Percentiles rank a stretch among this genome's conserved stretches.
phyloP scores from a whole-genome alignment of 495 filamentous ascomycete species.

The Aspergillus saccharolyticus region DNA sequence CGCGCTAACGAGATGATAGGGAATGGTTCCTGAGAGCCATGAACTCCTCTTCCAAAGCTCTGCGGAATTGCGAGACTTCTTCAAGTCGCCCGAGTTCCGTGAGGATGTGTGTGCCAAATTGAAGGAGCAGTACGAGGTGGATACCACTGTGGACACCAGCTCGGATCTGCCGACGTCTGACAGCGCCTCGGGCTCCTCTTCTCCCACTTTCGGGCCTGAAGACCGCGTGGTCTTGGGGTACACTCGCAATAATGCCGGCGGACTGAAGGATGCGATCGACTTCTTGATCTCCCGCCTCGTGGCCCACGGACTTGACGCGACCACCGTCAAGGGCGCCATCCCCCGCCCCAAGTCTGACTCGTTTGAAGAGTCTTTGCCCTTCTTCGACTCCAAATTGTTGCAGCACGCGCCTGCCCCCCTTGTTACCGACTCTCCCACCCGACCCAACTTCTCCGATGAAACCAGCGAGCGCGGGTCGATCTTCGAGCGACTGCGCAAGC shows the following conservation, averaged over 20 bases:
- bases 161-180: constrained; percentile 30
- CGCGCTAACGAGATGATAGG: constrained; percentile 44
- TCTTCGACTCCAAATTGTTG: constrained; percentile 92
- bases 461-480: constrained; percentile 74
- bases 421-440: constrained; percentile 78
- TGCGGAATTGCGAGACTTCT: constrained; percentile 65
- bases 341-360: constrained; percentile 97
- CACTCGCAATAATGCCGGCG: constrained; percentile 95
- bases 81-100: constrained; percentile 72
- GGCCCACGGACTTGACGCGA: constrained; percentile 76
- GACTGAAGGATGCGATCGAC: constrained; percentile 92
- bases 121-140: constrained; percentile 85
- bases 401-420: constrained; percentile 80
- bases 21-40: constrained; percentile 95
- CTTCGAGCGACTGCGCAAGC: constrained; percentile 85
- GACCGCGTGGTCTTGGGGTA: constrained; percentile 65
- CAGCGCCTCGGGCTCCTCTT: constrained; percentile 27
- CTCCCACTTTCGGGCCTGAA: constrained; percentile 34
- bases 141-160: constrained; percentile 61
- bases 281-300: constrained; percentile 81
- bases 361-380: constrained; percentile 92
- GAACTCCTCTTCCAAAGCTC: constrained; percentile 79
- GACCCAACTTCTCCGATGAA: constrained; percentile 70
- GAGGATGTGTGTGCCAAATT: constrained; percentile 76
- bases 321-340: constrained; percentile 84